Base-by-base conservation (phyloP, 140 eudicot species). In the Bidens hawaiensis region DNA sequence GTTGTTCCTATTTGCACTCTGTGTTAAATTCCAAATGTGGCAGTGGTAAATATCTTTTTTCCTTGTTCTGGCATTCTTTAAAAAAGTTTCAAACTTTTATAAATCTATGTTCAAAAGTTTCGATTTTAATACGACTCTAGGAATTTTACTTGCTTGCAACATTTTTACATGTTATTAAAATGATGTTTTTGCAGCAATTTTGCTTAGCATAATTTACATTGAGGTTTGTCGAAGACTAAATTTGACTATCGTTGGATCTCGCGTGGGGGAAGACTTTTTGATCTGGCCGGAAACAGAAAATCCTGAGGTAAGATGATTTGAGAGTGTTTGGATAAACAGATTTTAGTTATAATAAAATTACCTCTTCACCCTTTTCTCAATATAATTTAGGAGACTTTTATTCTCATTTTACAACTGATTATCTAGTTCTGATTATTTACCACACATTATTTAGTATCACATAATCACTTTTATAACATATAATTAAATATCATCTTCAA, bases 241-340 rank as follows among this genome's bases (percentile, higher is more conserved):
- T n/a, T n/a, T n/a, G n/a, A n/a, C n/a, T n/a, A n/a, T n/a, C n/a
- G n/a, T n/a, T n/a, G n/a, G n/a, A n/a, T n/a, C n/a, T n/a, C n/a
- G n/a, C n/a, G n/a, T n/a, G n/a, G n/a, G n/a, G n/a, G n/a, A n/a
- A n/a, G 95, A 86, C 25, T 89, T 89, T 70, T 72, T 89, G 71
- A 86, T 86, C 64, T 85, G 97, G 97, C 97, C 89, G 36, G 80
- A 76, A 69, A 83, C 89, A 17, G 87, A 67, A 71, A 81, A 85
- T 62, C 93, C 87, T 4, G 95, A 89, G 89, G 95, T 89, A 69
- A 47, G 42, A n/a, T 67, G 65, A 69, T 23, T 36, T 66, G 19
- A 13, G 13, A 58, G 34, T 46, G 13, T 48, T 5, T 34, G 7
- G 25, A 47, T 18, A 9, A 47, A 18, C 14, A 48, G 4, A 46